phyloP scores from a whole-genome alignment of 805 yeast species.

The Kockiozyma suomiensis region DNA sequence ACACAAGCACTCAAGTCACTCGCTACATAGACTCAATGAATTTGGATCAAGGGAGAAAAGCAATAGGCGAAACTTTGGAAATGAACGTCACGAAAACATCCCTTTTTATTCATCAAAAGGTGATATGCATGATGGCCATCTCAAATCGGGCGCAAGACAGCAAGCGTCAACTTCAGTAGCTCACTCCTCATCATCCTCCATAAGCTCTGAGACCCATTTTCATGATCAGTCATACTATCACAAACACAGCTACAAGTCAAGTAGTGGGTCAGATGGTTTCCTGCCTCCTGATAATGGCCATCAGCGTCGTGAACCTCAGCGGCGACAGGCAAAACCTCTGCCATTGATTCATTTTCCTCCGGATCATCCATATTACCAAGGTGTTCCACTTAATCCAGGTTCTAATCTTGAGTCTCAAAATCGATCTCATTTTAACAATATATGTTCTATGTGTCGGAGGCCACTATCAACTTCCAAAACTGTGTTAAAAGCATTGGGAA shows the following conservation, averaged over 20 bases:
- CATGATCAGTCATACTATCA: background rate
- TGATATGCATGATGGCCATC: background rate
- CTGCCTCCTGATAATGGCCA: background rate
- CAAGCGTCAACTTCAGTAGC: background rate
- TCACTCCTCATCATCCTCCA: background rate
- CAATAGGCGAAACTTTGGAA: conserved; percentile 8
- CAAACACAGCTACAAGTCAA: background rate
- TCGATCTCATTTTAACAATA: background rate
- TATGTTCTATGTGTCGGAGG: conserved; percentile 24
- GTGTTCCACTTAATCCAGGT: conserved; percentile 2
- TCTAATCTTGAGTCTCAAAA: background rate
- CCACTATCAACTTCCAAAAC: conserved; percentile 19
- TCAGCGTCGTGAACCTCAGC: background rate
- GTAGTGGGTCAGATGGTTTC: conserved; percentile 9
- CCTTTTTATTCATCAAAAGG: background rate
- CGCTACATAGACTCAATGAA: background rate
- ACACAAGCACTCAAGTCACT: background rate
- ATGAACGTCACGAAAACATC: conserved; percentile 8
- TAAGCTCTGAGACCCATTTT: background rate
- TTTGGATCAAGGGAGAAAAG: background rate
- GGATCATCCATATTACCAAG: conserved; percentile 23
- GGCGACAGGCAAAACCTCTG: conserved; percentile 4
- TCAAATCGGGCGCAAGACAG: background rate
- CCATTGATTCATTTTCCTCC: conserved; percentile 21
- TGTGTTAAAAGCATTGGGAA: conserved; percentile 29